Conservation (phyloP, 2,329 filamentous ascomycete species). For the Colletotrichum sp. region DNA sequence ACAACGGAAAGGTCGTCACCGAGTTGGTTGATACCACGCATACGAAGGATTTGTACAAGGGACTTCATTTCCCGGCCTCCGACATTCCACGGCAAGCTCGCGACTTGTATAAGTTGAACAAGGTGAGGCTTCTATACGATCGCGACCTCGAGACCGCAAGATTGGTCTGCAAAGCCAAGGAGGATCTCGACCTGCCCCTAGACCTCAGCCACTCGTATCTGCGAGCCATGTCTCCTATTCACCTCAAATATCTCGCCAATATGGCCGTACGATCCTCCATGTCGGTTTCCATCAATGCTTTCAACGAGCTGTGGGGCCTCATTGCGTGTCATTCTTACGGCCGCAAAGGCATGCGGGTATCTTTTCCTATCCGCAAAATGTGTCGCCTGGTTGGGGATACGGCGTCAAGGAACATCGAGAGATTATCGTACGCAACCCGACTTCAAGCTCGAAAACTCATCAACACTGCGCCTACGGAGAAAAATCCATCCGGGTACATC, state of each 20-base stretch:
- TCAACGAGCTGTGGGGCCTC: conserved; percentile 84
- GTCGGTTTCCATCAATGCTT: conserved; percentile 91
- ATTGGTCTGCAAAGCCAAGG: conserved; percentile 77
- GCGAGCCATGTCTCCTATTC: conserved; percentile 88
- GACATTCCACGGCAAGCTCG: conserved; percentile 86
- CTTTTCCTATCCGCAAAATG: conserved; percentile 91
- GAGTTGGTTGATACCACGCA: conserved; percentile 82
- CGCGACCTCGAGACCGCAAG: conserved; percentile 80
- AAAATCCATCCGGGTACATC: conserved; percentile 88
- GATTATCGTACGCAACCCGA: conserved; percentile 83
- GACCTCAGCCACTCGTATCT: conserved; percentile 87
- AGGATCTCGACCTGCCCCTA: conserved; percentile 76
- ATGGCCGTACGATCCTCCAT: conserved; percentile 95
- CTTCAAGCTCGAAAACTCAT: conserved; percentile 88
- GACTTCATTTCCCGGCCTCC: conserved; percentile 85
- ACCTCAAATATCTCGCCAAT: conserved; percentile 84
- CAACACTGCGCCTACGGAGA: conserved; percentile 80
- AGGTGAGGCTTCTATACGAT: conserved; percentile 86
- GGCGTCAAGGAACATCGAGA: conserved; percentile 85
- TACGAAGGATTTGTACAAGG: conserved; percentile 85
- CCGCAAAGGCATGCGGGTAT: conserved; percentile 80
- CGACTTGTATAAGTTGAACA: conserved; percentile 90
- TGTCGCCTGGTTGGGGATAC: conserved; percentile 87
- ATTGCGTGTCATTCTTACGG: conserved; percentile 89
- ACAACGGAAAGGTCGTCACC: conserved; percentile 87